Evolutionary conservation across 2,329 filamentous ascomycete species (phyloP).

Genomic region (Hortaea werneckii): DNA sequence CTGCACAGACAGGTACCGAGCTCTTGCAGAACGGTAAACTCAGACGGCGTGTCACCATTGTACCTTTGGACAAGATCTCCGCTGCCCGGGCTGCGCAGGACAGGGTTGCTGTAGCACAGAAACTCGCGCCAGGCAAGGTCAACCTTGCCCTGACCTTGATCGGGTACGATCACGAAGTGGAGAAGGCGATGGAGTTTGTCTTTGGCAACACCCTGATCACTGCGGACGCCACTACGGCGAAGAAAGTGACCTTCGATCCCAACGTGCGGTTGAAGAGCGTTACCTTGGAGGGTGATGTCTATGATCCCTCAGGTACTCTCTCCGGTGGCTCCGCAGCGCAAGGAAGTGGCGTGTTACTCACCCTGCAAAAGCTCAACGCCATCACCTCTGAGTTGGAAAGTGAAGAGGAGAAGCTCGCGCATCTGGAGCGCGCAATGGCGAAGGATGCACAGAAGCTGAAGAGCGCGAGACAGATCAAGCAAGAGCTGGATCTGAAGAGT

Average conservation of each 20-base stretch:
- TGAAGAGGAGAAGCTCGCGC: conserved; percentile 59
- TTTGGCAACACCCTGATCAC: conserved; percentile 94
- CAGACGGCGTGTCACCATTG: conserved; percentile 94
- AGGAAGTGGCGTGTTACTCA: conserved; percentile 88
- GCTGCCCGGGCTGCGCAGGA: conserved; percentile 79
- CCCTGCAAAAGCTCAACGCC: conserved; percentile 84
- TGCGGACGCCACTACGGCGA: conserved; percentile 87
- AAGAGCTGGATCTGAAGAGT: conserved; percentile 82
- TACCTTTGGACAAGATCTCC: conserved; percentile 91
- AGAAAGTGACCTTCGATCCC: conserved; percentile 91
- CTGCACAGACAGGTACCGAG: conserved; percentile 82
- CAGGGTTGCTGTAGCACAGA: conserved; percentile 82
- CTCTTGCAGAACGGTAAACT: conserved; percentile 84
- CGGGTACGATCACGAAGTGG: conserved; percentile 85
- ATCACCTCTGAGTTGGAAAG: conserved; percentile 64
- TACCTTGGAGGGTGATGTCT: conserved; percentile 90
- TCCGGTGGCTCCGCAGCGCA: conserved; percentile 91
- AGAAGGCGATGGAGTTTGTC: conserved; percentile 94
- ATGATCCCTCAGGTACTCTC: conserved; percentile 89
- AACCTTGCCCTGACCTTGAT: conserved; percentile 84
- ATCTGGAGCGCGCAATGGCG: conserved; percentile 66
- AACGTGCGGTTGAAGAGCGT: conserved; percentile 90
- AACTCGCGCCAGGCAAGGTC: conserved; percentile 84
- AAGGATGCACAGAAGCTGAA: conserved; percentile 86
- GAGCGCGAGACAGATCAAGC: conserved; percentile 71